Conservation (phyloP, 306 rosid species). For the Rosa rugosa region DNA sequence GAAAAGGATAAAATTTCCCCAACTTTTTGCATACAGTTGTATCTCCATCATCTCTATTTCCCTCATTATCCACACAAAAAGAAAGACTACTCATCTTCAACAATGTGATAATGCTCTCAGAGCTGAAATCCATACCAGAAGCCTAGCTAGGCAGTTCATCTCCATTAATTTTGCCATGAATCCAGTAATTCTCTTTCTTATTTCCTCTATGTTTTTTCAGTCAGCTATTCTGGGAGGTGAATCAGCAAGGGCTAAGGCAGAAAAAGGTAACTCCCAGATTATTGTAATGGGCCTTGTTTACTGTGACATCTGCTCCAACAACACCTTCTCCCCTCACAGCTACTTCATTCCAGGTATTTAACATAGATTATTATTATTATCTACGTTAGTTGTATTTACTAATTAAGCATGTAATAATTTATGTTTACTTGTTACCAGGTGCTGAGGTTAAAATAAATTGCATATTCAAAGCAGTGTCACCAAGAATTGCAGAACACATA, state of each 20-base stretch:
- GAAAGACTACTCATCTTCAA: conserved; percentile 33
- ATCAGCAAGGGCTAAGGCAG: conserved; percentile 37
- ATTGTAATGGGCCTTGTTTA: conserved; percentile 95
- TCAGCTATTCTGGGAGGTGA: conserved; percentile 45
- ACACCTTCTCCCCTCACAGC: conserved; percentile 81
- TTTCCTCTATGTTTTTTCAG: conserved; percentile 46
- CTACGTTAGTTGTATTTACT: background rate
- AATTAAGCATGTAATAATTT: too few species aligned
- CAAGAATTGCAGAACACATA: conserved; percentile 67
- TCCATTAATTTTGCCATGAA: conserved; percentile 44
- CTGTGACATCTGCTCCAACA: conserved; percentile 92
- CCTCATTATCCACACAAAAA: conserved; percentile 47
- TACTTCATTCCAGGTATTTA: conserved; percentile 68
- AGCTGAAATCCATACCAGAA: conserved; percentile 7
- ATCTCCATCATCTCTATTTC: conserved; percentile 32
- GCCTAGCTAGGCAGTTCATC: conserved; percentile 6
- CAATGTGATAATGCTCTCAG: conserved; percentile 40
- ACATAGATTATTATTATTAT: background rate
- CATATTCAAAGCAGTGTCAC: conserved; percentile 67
- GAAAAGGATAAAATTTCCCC: conserved; percentile 43
- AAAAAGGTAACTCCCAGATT: conserved; percentile 54
- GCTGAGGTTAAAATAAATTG: conserved; percentile 86
- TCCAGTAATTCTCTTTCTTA: conserved; percentile 35
- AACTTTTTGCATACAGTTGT: conserved; percentile 44
- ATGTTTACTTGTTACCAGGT: conserved; percentile 35